Conservation (phyloP, 352 stramenopile species). For the Elongisporangium anandrum region DNA sequence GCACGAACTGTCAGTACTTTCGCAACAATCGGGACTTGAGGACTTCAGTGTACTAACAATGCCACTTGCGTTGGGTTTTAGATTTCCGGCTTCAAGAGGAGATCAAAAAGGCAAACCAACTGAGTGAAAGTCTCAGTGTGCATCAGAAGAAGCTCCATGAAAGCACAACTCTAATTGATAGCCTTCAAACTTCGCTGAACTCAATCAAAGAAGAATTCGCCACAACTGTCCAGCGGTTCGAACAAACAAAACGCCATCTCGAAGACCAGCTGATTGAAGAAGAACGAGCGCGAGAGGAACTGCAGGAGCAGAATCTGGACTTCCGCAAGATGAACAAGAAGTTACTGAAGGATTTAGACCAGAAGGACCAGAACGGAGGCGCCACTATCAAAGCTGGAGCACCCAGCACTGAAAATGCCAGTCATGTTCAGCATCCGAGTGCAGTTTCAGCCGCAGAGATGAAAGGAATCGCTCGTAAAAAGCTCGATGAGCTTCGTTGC, state of each 20-base stretch:
- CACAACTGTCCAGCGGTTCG: slow-evolving; percentile 44
- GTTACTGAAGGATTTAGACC: slow-evolving; percentile 53
- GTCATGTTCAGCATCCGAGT: slow-evolving; percentile 1
- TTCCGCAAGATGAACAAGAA: slow-evolving; percentile 75
- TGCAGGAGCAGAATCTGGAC: slow-evolving; percentile 72
- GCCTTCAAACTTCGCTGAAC: slow-evolving; percentile 54
- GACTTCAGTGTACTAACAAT: not conserved
- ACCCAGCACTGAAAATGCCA: not conserved
- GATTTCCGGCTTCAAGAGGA: slow-evolving; percentile 66
- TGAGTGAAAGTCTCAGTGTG: slow-evolving; percentile 34
- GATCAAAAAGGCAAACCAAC: slow-evolving; percentile 47
- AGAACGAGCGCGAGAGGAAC: slow-evolving; percentile 58
- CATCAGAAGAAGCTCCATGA: slow-evolving; percentile 38
- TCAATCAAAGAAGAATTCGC: slow-evolving; percentile 62
- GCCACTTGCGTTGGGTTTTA: slow-evolving; percentile 1
- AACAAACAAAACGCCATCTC: slow-evolving; percentile 69
- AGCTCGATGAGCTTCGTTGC: slow-evolving; percentile 32
- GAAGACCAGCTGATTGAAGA: slow-evolving; percentile 79
- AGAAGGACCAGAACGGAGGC: slow-evolving; percentile 22
- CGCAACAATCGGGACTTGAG: no score
- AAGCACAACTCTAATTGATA: slow-evolving; percentile 39
- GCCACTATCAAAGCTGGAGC: not conserved
- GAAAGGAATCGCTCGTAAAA: slow-evolving; percentile 39
- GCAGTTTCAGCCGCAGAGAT: slow-evolving; percentile 18
- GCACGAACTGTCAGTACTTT: slow-evolving; percentile 43